Conservation (phyloP, 2,329 filamentous ascomycete genomes). For the Lasiodiplodia sp. region DNA sequence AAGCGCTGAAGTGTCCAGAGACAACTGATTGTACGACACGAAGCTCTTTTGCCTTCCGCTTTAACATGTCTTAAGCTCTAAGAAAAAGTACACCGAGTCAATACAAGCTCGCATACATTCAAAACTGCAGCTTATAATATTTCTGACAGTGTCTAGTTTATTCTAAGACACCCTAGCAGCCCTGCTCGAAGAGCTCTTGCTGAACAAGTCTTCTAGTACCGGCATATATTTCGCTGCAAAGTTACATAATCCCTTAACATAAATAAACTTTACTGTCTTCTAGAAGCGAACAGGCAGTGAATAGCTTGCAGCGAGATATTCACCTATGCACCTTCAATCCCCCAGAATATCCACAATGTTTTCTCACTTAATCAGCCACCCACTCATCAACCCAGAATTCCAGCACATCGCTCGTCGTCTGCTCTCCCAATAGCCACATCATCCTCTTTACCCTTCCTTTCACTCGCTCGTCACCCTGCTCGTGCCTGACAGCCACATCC, state of each 20-base stretch:
- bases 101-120: too few relatives aligned
- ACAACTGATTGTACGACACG: too few relatives aligned
- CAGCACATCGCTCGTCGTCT: slow-evolving; percentile 35
- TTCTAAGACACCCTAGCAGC: too few relatives aligned
- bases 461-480: slow-evolving; percentile 23
- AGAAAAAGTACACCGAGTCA: too few relatives aligned
- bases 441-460: slow-evolving; percentile 30
- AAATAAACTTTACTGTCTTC: background rate
- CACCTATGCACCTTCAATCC: background rate
- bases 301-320: background rate
- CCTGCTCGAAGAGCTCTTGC: too few relatives aligned
- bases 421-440: slow-evolving; percentile 37
- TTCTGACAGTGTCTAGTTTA: too few relatives aligned
- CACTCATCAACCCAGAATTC: slow-evolving; percentile 47
- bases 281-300: background rate
- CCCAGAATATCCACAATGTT: background rate
- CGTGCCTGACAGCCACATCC: slow-evolving; percentile 33
- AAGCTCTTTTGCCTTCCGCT: too few relatives aligned
- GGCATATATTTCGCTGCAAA: too few relatives aligned
- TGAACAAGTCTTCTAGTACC: too few relatives aligned
- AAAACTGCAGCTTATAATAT: too few relatives aligned
- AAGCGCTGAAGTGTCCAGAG: too few relatives aligned
- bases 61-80: too few relatives aligned
- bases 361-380: slow-evolving; percentile 27
- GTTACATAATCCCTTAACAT: background rate